These are phyloP conservation scores for Trichosporon coremiiforme DNA, from an alignment of 1,284 basidiomycete species.

Conservation along the genomic window DNA sequence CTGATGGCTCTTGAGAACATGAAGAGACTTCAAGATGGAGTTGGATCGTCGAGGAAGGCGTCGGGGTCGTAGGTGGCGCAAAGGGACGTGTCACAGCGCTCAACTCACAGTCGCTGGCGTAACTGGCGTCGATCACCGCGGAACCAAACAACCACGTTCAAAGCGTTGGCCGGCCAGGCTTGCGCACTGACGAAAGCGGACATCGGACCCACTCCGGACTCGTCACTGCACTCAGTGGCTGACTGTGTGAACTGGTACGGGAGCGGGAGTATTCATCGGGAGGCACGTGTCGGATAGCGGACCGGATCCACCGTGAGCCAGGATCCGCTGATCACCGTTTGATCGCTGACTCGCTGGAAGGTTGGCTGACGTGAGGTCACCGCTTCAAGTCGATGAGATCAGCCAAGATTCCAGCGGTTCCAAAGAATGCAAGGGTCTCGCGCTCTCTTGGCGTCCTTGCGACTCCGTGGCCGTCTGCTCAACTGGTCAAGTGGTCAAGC, in stretches of 20 bases:
- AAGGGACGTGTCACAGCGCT: slow-evolving; percentile 6
- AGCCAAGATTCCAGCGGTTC: not conserved
- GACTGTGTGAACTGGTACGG: no score
- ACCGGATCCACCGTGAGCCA: not conserved
- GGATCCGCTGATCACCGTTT: not conserved
- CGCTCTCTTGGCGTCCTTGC: not conserved
- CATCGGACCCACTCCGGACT: no score
- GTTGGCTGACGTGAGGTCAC: slow-evolving; percentile 1
- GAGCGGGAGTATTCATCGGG: not conserved
- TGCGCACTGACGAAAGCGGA: no score
- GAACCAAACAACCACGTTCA: slow-evolving; percentile 8
- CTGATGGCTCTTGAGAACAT: slow-evolving; percentile 25
- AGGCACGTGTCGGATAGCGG: not conserved
- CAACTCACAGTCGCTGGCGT: slow-evolving; percentile 12
- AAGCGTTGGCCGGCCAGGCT: not conserved
- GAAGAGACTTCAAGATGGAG: not conserved
- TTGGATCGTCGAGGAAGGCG: not conserved
- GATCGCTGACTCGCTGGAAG: not conserved
- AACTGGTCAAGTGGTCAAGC: not conserved
- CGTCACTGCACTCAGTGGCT: not conserved
- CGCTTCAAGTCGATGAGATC: not conserved
- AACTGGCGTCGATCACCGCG: slow-evolving; percentile 8
- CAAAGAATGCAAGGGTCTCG: not conserved
- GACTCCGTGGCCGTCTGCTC: not conserved
- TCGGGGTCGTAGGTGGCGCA: slow-evolving; percentile 11